Evolutionary conservation across 1,284 basidiomycete genomes (phyloP), one percentile per base, ranked within the genome.

Genomic region (Naganishia liquefaciens): DNA sequence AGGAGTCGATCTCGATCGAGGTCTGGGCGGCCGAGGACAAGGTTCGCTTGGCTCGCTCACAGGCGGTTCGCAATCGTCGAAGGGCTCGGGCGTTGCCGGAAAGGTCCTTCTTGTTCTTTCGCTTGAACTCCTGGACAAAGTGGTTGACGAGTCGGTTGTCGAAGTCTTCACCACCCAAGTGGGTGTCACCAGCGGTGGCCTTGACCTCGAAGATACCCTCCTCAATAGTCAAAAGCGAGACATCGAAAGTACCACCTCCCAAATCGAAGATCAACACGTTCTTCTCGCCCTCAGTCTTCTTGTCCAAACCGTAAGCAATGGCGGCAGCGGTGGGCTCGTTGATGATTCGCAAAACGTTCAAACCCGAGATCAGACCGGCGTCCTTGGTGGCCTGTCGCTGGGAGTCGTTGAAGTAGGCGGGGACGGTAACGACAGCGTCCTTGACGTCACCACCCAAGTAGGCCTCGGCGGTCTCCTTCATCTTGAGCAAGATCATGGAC

Each of bases 131-230:
- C 80, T 94, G 91, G 69, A 91, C 89, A 77, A 99, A 96, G 87
- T 97, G 91, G 82, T 94, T 93, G 79, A 98, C 91, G 72, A 98
- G 89, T 73, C 90, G 88, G 85, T 98, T 98, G 81, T 98, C 95
- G 75, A 98, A 99, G 82, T 98, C 94, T 82, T 98, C 94, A 83
- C 95, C 95, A 81, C 95, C 95, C 68, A 99, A 87, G 79, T 99
- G 95, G 27, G 95, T 98, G 80, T 99, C 94, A 81, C 95, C 95
- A 77, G 97, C 97, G 70, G 95, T 99, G 1, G 95, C 97, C 84
- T 97, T 97, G 77, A 99, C 95, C 80, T 98, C 95, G 79, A 98
- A 99, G 27, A 99, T 93, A 73, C 95, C 95, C 81, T 96, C 94
- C 80, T 96, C 92, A 91, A 98, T 98, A 82, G 97, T 93, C 50